A percentile compares a stretch with the other conserved stretches of the same genome.
Conservation (phyloP, 164 flowering plant species). For the Nymphaea thermarum region DNA sequence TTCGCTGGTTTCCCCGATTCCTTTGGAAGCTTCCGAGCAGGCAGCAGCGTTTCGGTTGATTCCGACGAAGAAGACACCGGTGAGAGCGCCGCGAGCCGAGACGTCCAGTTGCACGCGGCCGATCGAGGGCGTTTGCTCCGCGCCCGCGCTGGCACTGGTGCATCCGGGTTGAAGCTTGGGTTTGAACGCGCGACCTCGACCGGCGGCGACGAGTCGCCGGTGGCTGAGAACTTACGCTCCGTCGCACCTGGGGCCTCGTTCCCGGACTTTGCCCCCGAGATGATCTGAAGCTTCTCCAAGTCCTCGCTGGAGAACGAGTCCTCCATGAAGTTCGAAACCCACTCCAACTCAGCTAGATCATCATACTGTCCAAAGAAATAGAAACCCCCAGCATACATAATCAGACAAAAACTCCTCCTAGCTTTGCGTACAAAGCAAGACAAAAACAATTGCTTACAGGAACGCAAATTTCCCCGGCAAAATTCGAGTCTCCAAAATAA, state of each 20-base stretch:
- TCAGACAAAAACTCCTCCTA: background rate
- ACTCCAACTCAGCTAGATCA: constrained; percentile 81
- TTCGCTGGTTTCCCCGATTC: background rate
- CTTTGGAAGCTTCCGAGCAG: background rate
- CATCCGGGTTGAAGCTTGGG: constrained; percentile 16
- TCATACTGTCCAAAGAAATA: constrained; percentile 41
- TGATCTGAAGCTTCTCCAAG: constrained; percentile 32
- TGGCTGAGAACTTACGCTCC: constrained; percentile 16
- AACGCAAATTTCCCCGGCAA: constrained; percentile 61
- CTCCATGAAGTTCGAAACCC: constrained; percentile 91
- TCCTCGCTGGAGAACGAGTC: constrained; percentile 79
- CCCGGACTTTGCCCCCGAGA: background rate
- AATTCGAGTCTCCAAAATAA: constrained; percentile 1
- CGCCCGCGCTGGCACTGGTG: constrained; percentile 72
- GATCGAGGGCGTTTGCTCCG: constrained; percentile 87
- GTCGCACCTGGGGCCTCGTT: constrained; percentile 22
- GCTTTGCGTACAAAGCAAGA: background rate
- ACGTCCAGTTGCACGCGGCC: constrained; percentile 70
- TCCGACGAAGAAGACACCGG: constrained; percentile 22
- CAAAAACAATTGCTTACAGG: constrained; percentile 36
- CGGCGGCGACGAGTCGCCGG: constrained; percentile 9
- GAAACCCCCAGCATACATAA: background rate
- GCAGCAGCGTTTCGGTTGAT: background rate
- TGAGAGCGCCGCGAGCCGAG: constrained; percentile 48
- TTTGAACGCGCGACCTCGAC: background rate